Conservation (phyloP, 768 basidiomycete species). For the Tricholoma bakamatsutake region DNA sequence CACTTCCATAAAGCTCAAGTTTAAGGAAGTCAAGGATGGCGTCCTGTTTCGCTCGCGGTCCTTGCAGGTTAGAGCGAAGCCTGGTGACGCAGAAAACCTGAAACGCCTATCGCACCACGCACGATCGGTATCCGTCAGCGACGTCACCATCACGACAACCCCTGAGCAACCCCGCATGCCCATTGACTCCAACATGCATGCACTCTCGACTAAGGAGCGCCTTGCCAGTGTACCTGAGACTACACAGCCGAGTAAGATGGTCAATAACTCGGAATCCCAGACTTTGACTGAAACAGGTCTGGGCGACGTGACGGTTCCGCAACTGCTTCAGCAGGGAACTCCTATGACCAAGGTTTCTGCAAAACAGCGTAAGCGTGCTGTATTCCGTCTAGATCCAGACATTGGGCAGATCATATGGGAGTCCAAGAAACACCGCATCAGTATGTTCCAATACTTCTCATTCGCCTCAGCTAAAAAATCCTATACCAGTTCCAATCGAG, state of each 20-base stretch:
- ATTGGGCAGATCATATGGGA: constrained; percentile 77
- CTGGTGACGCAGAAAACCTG: background rate
- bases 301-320: constrained; percentile 42
- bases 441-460: constrained; percentile 48
- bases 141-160: background rate
- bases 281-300: constrained; percentile 11
- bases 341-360: constrained; percentile 81
- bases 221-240: background rate
- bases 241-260: no score
- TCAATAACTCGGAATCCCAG: no score
- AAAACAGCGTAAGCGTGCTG: constrained; percentile 65
- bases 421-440: constrained; percentile 61
- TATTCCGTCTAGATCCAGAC: constrained; percentile 74
- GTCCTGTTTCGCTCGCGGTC: constrained; percentile 24
- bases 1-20: constrained; percentile 29
- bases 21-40: constrained; percentile 26
- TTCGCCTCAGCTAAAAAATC: background rate
- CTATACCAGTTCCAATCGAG: constrained; percentile 69
- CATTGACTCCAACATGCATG: background rate
- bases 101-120: constrained; percentile 7
- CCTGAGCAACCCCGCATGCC: background rate
- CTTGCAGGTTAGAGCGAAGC: background rate
- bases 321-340: constrained; percentile 53
- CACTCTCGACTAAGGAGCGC: background rate
- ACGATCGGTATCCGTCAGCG: constrained; percentile 10